phyloP scores from a whole-genome alignment of 2,329 filamentous ascomycete genomes.

The Rutstroemia sp. region DNA sequence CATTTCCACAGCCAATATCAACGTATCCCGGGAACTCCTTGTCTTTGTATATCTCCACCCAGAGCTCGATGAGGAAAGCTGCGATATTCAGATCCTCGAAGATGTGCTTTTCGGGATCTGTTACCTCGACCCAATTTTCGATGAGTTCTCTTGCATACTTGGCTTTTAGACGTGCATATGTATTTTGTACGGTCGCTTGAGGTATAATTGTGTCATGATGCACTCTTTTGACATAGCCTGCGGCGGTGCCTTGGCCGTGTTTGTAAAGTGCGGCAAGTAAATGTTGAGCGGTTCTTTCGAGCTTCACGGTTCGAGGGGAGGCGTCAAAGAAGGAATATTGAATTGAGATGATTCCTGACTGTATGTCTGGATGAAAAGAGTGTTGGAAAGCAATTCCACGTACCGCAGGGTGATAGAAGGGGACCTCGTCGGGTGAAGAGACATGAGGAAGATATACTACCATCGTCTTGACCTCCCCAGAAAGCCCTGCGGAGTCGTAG shows the following conservation, averaged over 20 bases:
- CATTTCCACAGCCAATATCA: conserved; percentile 94
- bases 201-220: conserved; percentile 77
- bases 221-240: conserved; percentile 72
- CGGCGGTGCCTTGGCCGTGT: conserved; percentile 57
- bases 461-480: conserved; percentile 38
- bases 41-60: conserved; percentile 69
- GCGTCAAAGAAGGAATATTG: conserved; percentile 49
- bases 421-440: conserved; percentile 52
- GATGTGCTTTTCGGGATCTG: conserved; percentile 84
- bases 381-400: conserved; percentile 70
- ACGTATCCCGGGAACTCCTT: conserved; percentile 76
- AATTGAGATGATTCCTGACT: conserved; percentile 47
- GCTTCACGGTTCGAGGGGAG: conserved; percentile 35
- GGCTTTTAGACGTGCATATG: conserved; percentile 71
- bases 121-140: conserved; percentile 74
- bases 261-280: conserved; percentile 64
- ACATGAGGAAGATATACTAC: conserved; percentile 77
- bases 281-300: conserved; percentile 60
- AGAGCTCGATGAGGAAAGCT: conserved; percentile 87
- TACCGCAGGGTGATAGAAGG: conserved; percentile 83
- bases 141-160: conserved; percentile 69
- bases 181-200: conserved; percentile 71
- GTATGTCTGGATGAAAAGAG: conserved; percentile 43
- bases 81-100: conserved; percentile 92
- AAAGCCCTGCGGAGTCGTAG: conserved; percentile 37